These are phyloP conservation scores for Singerocomus rubriflavus DNA, from an alignment of 1,284 basidiomycete species.

Conservation along the genomic window DNA sequence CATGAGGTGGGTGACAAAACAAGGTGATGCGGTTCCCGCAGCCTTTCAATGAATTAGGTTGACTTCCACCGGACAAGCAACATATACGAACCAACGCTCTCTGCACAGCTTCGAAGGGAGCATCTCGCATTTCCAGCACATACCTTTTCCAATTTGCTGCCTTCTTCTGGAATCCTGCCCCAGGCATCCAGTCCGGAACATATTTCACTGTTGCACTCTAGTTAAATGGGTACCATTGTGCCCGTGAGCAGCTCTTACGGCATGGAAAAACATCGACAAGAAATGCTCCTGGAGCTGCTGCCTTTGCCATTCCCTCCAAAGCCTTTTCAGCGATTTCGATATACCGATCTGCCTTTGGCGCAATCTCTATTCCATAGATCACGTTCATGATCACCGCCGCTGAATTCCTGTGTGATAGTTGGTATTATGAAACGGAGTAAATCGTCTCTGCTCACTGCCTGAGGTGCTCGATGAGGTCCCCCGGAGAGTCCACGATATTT, in stretches of 20 bases:
- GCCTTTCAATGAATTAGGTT: slow-evolving; percentile 19
- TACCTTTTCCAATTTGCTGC: slow-evolving; percentile 29
- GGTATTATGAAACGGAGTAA: not conserved
- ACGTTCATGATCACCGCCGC: slow-evolving; percentile 41
- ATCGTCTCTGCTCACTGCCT: slow-evolving; percentile 37
- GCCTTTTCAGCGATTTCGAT: slow-evolving; percentile 38
- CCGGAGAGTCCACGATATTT: slow-evolving; percentile 36
- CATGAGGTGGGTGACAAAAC: slow-evolving; percentile 30
- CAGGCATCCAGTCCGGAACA: slow-evolving; percentile 32
- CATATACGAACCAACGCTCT: slow-evolving; percentile 22
- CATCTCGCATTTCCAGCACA: slow-evolving; percentile 32
- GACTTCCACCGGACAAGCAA: not conserved
- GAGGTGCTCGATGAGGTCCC: slow-evolving; percentile 41
- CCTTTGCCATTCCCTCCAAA: slow-evolving; percentile 36
- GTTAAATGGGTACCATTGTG: slow-evolving; percentile 1
- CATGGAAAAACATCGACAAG: slow-evolving; percentile 37
- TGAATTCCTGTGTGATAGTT: slow-evolving; percentile 34
- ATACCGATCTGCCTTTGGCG: slow-evolving; percentile 34
- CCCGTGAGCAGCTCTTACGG: slow-evolving; percentile 17
- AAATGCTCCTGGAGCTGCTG: slow-evolving; percentile 37
- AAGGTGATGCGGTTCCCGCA: slow-evolving; percentile 30
- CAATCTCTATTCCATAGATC: slow-evolving; percentile 37
- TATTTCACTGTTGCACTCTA: slow-evolving; percentile 26
- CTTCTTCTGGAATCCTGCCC: slow-evolving; percentile 33
- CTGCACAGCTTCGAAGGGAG: slow-evolving; percentile 28